Base-by-base conservation (phyloP, 495 filamentous ascomycete genomes). In the Daldinia bambusicola region DNA sequence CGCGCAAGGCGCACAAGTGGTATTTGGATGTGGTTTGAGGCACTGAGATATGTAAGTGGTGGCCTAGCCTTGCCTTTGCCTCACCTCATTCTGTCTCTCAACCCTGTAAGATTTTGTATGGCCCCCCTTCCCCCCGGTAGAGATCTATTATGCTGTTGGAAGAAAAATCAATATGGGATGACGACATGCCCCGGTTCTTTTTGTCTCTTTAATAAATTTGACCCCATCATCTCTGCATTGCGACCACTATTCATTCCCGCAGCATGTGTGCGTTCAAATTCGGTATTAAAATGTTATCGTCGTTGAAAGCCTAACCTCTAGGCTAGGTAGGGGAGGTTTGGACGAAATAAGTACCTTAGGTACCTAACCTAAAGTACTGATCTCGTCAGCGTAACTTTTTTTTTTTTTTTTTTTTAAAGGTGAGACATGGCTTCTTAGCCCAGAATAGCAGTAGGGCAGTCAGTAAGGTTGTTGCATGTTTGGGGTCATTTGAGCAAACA, bases 91-190 rank as follows among this genome's bases (percentile, higher is more conserved):
- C n/a, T n/a, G n/a, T n/a, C n/a, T n/a, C 40, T 45, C 20, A 53
- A 56, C 50, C 48, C 41, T 61, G 50, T 41, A 52, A 52, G 53
- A 72, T 64, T 61, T 55, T 6, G n/a, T 63, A 53, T 63, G 40
- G 59, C 59, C 26, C 59, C 26, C 64, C 60, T 8, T 55, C 26
- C 59, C 26, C 64, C 60, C 13, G 53, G 69, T n/a, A 71, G 41
- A 67, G 69, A 71, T 71, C 59, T 53, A 26, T 67, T 56, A 72
- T 72, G 64, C 69, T 31, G 22, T 31, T 10, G 59, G 20, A 58
- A 36, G 13, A 40, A 56, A 58, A 56, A 58, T 67, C 9, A 51
- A 55, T 40, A 62, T 55, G 69, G 64, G 59, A 64, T 72, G 69
- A 67, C 64, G 64, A 72, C 69, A 63, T 45, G 31, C 14, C 38